phyloP scores from a whole-genome alignment of 192 early-diverging fungal genomes.

The Coemansia sp. region DNA sequence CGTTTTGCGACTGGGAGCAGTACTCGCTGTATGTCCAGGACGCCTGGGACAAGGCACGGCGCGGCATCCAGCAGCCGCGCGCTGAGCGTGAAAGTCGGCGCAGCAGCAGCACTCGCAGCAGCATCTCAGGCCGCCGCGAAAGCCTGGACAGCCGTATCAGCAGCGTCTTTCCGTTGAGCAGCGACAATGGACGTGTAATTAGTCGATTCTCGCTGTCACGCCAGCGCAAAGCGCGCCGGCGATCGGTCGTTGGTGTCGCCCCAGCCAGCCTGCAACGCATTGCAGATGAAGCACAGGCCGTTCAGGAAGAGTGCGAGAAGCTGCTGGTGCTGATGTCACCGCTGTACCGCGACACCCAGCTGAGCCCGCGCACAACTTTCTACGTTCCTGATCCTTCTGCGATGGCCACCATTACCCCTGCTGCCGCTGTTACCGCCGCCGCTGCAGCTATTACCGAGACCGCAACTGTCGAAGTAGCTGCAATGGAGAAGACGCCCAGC shows the following conservation, averaged over 20 bases:
- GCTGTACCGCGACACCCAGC: conserved; percentile 36
- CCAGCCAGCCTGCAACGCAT: conserved; percentile 55
- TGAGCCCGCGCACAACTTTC: conserved; percentile 27
- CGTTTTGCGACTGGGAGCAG: conserved; percentile 57
- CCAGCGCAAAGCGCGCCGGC: conserved; percentile 47
- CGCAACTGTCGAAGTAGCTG: conserved; percentile 5
- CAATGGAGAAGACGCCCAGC: conserved; percentile 17
- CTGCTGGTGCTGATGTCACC: conserved; percentile 50
- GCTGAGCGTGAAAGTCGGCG: conserved; percentile 28
- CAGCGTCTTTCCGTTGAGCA: conserved; percentile 16
- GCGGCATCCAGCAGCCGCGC: conserved; percentile 39
- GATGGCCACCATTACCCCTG: not conserved
- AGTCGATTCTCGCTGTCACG: conserved; percentile 41
- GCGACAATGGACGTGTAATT: conserved; percentile 1
- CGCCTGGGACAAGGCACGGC: conserved; percentile 50
- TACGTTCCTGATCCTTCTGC: conserved; percentile 8
- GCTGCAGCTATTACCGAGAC: not conserved
- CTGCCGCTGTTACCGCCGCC: not conserved
- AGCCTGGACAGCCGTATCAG: conserved; percentile 25
- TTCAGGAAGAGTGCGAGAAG: conserved; percentile 48
- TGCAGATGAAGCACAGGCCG: conserved; percentile 37
- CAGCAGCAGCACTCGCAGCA: conserved; percentile 24
- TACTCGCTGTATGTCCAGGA: conserved; percentile 55
- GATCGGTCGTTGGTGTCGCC: conserved; percentile 48
- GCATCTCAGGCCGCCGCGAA: conserved; percentile 7